Evolutionary conservation across 202 grass and related monocot species (phyloP).

Genomic region (Setaria italica): DNA sequence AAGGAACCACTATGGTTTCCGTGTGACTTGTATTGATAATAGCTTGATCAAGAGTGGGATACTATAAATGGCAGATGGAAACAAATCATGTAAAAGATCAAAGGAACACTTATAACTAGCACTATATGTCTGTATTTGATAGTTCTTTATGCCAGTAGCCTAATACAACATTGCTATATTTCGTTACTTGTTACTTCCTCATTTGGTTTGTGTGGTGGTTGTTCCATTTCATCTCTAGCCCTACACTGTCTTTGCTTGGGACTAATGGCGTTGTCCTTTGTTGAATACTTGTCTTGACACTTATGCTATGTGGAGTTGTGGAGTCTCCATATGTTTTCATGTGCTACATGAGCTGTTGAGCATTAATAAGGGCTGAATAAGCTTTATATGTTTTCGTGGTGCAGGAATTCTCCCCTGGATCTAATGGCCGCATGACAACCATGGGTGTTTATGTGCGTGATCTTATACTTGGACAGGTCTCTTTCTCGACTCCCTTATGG

Average conservation of each 20-base stretch:
- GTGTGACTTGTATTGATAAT: constrained; percentile 4
- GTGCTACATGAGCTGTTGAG: constrained; percentile 19
- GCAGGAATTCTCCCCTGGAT: constrained; percentile 90
- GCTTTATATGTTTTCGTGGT: constrained; percentile 18
- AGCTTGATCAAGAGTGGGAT: constrained; percentile 12
- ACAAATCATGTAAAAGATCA: background rate
- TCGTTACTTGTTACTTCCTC: background rate
- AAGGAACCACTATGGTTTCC: background rate
- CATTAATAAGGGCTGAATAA: constrained; percentile 24
- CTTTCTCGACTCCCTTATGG: constrained; percentile 12
- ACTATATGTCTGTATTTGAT: background rate
- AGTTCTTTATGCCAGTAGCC: background rate
- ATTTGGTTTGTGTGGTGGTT: background rate
- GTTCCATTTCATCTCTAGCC: background rate
- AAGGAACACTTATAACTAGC: constrained; percentile 11
- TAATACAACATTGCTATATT: background rate
- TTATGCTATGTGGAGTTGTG: background rate
- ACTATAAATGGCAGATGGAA: background rate
- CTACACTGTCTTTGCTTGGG: background rate
- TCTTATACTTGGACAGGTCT: constrained; percentile 94
- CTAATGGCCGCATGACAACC: constrained; percentile 77
- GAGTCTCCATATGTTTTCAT: background rate
- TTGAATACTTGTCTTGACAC: constrained; percentile 17
- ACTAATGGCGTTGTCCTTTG: no score
- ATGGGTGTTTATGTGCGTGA: constrained; percentile 97